Conservation (phyloP, 2,329 filamentous ascomycete genomes). For the Penicillium sp. region DNA sequence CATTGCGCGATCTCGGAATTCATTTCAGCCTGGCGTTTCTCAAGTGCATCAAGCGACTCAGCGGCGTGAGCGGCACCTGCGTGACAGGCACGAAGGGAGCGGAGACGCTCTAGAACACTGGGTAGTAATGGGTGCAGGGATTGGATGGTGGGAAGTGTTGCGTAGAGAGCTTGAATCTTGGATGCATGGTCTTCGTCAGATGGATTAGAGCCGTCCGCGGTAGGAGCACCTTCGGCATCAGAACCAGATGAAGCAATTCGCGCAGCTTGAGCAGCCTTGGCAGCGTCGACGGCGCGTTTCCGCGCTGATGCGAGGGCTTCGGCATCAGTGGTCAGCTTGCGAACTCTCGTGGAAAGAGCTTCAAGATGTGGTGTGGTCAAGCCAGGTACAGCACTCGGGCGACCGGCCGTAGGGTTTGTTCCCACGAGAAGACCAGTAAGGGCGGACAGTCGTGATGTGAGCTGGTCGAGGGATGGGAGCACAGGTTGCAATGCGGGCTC, state of each 20-base stretch:
- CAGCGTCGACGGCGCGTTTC: conserved; percentile 43
- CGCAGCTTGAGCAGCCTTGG: conserved; percentile 42
- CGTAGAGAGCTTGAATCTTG: conserved; percentile 90
- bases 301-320: conserved; percentile 44
- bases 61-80: conserved; percentile 80
- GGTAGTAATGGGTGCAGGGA: conserved; percentile 80
- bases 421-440: conserved; percentile 55
- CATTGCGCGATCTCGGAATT: conserved; percentile 80
- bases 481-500: conserved; percentile 60
- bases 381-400: conserved; percentile 21
- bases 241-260: conserved; percentile 34
- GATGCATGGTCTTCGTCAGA: conserved; percentile 70
- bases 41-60: conserved; percentile 72
- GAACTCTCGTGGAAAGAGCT: conserved; percentile 42
- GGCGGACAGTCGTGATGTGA: conserved; percentile 76
- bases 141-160: conserved; percentile 83
- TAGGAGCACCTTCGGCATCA: conserved; percentile 26
- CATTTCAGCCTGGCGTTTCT: conserved; percentile 78
- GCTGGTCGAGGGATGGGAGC: conserved; percentile 73
- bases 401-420: conserved; percentile 29
- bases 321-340: conserved; percentile 45
- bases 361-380: conserved; percentile 45
- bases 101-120: conserved; percentile 76
- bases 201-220: conserved; percentile 28
- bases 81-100: conserved; percentile 80